A percentile compares a stretch with the other conserved stretches of the same genome.
Evolutionary conservation across 1,284 basidiomycete species (phyloP).

Genomic region (Rhodotorula sp.): DNA sequence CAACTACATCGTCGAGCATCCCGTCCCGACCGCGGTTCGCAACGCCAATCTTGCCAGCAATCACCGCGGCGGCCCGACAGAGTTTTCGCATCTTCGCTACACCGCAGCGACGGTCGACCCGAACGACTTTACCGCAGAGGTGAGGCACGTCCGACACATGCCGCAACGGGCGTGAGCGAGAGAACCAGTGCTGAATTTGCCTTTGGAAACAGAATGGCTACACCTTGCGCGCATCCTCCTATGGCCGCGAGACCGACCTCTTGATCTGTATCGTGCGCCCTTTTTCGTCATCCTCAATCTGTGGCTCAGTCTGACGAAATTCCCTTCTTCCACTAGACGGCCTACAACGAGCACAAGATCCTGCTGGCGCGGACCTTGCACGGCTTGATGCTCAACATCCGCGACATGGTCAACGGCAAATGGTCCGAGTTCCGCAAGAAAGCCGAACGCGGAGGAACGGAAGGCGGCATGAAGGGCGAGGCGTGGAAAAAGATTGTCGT

Average conservation of each 20-base stretch:
- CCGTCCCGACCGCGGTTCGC: conserved; percentile 43
- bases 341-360: conserved; percentile 91
- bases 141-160: neutral
- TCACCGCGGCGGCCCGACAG: conserved; percentile 61
- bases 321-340: conserved; percentile 10
- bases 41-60: conserved; percentile 57
- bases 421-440: conserved; percentile 76
- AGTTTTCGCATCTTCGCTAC: conserved; percentile 90
- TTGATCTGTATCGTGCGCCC: conserved; percentile 59
- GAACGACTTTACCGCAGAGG: conserved; percentile 76
- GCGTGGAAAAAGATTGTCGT: conserved; percentile 95
- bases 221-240: conserved; percentile 77
- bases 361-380: conserved; percentile 89
- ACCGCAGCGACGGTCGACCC: conserved; percentile 87
- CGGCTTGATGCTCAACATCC: conserved; percentile 95
- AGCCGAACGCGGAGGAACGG: conserved; percentile 63
- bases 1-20: conserved; percentile 79
- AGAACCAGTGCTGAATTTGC: neutral
- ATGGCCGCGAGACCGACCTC: conserved; percentile 86
- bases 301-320: neutral
- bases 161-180: neutral
- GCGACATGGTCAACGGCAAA: conserved; percentile 96
- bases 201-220: conserved; percentile 60
- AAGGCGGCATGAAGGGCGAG: conserved; percentile 81
- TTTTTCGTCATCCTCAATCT: neutral